Evolutionary conservation across 768 basidiomycete genomes (phyloP).

Genomic region (Suillus variegatus): DNA sequence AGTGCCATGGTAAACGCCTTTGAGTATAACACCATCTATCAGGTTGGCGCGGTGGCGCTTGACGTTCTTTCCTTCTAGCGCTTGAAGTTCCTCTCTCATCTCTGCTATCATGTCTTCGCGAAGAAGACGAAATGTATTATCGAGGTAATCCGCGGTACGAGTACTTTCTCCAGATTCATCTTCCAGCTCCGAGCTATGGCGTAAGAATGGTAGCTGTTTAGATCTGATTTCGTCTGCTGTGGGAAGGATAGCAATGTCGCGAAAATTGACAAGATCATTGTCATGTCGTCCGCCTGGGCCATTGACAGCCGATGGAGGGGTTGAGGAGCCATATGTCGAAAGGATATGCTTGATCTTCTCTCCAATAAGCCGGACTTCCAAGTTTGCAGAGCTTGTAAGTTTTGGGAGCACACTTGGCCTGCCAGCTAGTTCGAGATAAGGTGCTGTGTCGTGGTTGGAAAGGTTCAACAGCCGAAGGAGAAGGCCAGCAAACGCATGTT

Average conservation of each 20-base stretch:
- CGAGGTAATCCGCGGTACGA: conserved; percentile 47
- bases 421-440: conserved; percentile 37
- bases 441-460: conserved; percentile 28
- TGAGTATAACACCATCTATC: conserved; percentile 36
- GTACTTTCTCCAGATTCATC: conserved; percentile 36
- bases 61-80: conserved; percentile 37
- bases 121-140: conserved; percentile 60
- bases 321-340: conserved; percentile 20
- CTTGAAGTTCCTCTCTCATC: conserved; percentile 50
- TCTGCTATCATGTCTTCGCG: conserved; percentile 59
- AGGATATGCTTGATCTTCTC: conserved; percentile 39
- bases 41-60: conserved; percentile 36
- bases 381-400: conserved; percentile 22
- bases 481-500: conserved; percentile 45
- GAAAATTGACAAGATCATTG: conserved; percentile 61
- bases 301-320: conserved; percentile 20
- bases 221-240: conserved; percentile 55
- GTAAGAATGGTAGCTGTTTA: conserved; percentile 45
- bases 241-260: conserved; percentile 55
- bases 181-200: conserved; percentile 40
- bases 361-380: conserved; percentile 26
- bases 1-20: conserved; percentile 34
- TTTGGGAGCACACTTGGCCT: conserved; percentile 23
- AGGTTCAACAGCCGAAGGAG: conserved; percentile 44
- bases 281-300: conserved; percentile 64